phyloP scores from a whole-genome alignment of 2,329 filamentous ascomycete genomes.

The Colletotrichum lindemuthianum region DNA sequence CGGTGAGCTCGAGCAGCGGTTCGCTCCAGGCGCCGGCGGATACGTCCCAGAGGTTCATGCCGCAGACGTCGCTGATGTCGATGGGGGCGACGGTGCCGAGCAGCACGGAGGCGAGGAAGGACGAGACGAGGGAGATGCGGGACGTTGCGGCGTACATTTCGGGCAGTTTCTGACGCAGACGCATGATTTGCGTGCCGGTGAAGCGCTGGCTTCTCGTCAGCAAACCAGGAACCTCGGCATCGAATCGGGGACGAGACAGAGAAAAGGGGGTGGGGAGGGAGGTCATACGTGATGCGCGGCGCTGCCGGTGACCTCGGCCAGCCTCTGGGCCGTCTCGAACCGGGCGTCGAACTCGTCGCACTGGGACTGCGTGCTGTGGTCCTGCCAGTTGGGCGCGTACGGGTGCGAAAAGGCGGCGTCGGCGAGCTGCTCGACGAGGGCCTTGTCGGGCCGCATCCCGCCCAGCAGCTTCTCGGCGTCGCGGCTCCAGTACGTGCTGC shows the following conservation, averaged over 20 bases:
- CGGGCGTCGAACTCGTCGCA: slow-evolving; percentile 86
- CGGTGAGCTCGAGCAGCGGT: slow-evolving; percentile 77
- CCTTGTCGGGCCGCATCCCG: slow-evolving; percentile 66
- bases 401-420: slow-evolving; percentile 79
- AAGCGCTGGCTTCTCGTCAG: slow-evolving; percentile 72
- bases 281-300: slow-evolving; percentile 89
- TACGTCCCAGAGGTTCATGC: slow-evolving; percentile 98
- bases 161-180: slow-evolving; percentile 83
- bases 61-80: slow-evolving; percentile 93
- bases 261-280: neutral
- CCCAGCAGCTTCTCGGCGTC: slow-evolving; percentile 73
- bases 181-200: slow-evolving; percentile 95
- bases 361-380: slow-evolving; percentile 91
- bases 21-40: slow-evolving; percentile 77
- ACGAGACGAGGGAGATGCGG: slow-evolving; percentile 93
- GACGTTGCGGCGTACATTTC: slow-evolving; percentile 82
- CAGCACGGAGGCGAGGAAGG: slow-evolving; percentile 91
- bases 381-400: slow-evolving; percentile 97
- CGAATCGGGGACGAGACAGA: neutral
- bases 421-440: slow-evolving; percentile 77
- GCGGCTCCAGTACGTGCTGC: slow-evolving; percentile 91
- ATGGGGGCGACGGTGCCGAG: slow-evolving; percentile 87
- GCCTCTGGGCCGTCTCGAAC: slow-evolving; percentile 71
- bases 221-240: too few relatives aligned
- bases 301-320: slow-evolving; percentile 88